These are phyloP conservation scores for Cordyceps farinosa DNA, from an alignment of 2,329 filamentous ascomycete genomes.

Conservation along the genomic window DNA sequence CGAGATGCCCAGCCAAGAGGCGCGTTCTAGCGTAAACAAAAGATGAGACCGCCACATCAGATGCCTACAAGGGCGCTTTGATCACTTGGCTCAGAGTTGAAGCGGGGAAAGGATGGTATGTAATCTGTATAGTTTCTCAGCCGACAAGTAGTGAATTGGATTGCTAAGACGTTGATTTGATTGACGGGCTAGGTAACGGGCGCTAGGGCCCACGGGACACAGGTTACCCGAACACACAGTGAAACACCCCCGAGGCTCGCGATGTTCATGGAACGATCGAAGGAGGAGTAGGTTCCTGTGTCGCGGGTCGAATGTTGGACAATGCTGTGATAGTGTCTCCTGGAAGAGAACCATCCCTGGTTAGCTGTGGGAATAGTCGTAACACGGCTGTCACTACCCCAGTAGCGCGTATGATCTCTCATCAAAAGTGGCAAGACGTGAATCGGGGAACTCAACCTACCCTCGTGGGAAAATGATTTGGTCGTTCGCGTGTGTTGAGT, in stretches of 20 bases:
- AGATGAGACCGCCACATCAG: neutral
- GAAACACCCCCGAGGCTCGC: neutral
- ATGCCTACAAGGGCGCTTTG: too few species aligned
- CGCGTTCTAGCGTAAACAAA: neutral
- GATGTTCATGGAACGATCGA: neutral
- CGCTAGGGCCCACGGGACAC: neutral
- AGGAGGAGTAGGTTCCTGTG: neutral
- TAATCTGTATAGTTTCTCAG: too few species aligned
- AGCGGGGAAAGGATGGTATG: neutral
- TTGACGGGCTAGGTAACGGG: neutral
- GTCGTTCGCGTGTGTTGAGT: neutral
- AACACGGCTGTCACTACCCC: too few species aligned
- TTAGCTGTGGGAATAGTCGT: too few species aligned
- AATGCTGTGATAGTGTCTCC: neutral
- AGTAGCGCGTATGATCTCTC: too few species aligned
- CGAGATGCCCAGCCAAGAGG: neutral
- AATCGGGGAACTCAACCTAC: neutral
- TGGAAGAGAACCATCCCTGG: too few species aligned
- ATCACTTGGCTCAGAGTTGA: neutral
- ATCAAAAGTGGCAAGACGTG: neutral
- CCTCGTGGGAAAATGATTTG: neutral
- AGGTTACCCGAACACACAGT: neutral
- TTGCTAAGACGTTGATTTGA: neutral
- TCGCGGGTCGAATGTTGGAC: neutral
- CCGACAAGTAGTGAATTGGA: neutral